Conservation (phyloP, 176 grass and related monocot species). For the Cymbopogon citratus region DNA sequence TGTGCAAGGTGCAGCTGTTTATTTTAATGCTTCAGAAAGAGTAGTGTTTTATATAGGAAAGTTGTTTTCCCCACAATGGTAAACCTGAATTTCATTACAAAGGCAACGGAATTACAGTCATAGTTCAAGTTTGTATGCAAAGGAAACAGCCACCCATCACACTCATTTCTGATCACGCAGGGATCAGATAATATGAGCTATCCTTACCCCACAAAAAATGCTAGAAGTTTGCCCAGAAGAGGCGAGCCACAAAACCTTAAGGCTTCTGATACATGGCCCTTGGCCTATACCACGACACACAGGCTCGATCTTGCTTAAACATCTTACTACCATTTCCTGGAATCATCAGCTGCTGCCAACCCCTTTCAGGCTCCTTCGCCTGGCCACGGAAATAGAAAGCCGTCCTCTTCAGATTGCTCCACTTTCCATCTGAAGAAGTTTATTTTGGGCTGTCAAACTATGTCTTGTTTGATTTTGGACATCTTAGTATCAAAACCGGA, state of each 20-base stretch:
- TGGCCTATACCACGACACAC: not conserved
- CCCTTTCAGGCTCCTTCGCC: not conserved
- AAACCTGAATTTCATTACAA: not conserved
- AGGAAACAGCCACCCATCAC: not conserved
- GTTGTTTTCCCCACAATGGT: not conserved
- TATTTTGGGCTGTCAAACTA: not conserved
- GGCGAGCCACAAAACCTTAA: not conserved
- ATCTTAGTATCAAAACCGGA: not conserved
- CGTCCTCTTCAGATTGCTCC: not conserved
- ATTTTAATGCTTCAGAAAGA: slow-evolving; percentile 4
- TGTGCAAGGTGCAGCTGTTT: slow-evolving; percentile 1
- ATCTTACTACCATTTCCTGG: not conserved
- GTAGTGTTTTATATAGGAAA: not conserved
- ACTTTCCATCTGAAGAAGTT: not conserved
- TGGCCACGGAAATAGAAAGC: not conserved
- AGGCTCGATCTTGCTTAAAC: not conserved
- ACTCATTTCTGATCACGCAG: not conserved
- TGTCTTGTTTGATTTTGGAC: not conserved
- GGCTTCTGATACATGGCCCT: not conserved
- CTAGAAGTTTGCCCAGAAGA: not conserved
- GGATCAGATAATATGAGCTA: not conserved
- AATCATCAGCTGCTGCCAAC: not conserved
- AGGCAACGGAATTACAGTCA: not conserved
- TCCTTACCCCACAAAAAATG: not conserved
- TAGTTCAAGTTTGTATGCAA: not conserved